Conservation (phyloP, 2,329 filamentous ascomycete species). For the Scytalidium lignicola region DNA sequence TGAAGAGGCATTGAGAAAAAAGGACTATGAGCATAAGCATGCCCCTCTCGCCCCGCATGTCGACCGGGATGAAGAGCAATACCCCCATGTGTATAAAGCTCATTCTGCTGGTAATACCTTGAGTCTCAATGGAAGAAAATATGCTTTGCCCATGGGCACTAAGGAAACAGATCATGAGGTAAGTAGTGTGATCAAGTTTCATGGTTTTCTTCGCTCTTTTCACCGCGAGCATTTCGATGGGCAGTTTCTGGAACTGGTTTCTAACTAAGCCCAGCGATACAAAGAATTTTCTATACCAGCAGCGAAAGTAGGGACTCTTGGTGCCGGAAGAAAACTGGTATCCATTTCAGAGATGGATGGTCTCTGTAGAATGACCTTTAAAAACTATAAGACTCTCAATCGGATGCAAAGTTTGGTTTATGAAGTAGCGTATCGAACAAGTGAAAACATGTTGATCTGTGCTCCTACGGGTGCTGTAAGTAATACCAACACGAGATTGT, state of each 20-base stretch:
- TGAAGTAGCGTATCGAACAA: conserved; percentile 90
- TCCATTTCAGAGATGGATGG: conserved; percentile 80
- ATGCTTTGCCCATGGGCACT: conserved; percentile 73
- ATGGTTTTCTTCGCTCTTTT: no score
- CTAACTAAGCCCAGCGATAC: conserved; percentile 57
- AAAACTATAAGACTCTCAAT: conserved; percentile 87
- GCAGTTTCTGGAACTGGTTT: neutral
- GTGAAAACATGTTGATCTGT: conserved; percentile 98
- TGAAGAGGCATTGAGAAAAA: conserved; percentile 68
- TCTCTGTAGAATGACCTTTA: conserved; percentile 85
- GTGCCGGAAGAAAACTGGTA: conserved; percentile 68
- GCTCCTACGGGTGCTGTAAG: conserved; percentile 85
- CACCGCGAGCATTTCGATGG: no score
- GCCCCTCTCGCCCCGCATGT: conserved; percentile 66
- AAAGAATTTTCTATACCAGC: conserved; percentile 89
- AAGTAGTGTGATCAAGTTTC: no score
- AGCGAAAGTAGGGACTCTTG: conserved; percentile 68
- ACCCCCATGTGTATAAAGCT: conserved; percentile 88
- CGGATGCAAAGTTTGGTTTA: conserved; percentile 98
- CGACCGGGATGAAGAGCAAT: conserved; percentile 65
- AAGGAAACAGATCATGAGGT: conserved; percentile 58
- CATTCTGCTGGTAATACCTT: conserved; percentile 83
- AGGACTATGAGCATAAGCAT: conserved; percentile 80
- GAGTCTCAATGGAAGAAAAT: conserved; percentile 74
- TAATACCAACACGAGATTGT: conserved; percentile 11